Base-by-base conservation (phyloP, 331 rosid species). In the Erythrophleum ivorense region DNA sequence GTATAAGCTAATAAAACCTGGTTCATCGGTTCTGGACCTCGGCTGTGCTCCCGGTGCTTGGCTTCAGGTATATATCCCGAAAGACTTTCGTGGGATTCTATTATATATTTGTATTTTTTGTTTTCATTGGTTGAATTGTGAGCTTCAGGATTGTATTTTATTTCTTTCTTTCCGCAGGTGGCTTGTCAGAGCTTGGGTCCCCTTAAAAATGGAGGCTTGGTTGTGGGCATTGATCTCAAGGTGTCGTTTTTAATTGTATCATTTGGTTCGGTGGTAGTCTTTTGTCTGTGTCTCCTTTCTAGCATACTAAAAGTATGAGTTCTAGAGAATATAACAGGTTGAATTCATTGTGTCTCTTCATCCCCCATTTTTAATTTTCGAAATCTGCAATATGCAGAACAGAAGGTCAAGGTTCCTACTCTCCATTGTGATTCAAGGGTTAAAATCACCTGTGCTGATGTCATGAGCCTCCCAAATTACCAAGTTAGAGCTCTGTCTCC, bases 31-130 rank as follows among this genome's bases (percentile, higher is more conserved):
- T 83, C 90, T 93, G 8, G 99, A 93, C 88, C 96, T 96, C 34
- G 99, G 99, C 0, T 96, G 97, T 63, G 98, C 99, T 70, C 99
- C 98, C 50, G 99, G 97, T 53, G 92, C 95, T 58, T 96, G 98
- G 97, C 98, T 95, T 63, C 99, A 89, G 92, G 95, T 91, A 18
- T 38, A 5, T 8, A 12, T 62, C 58, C 3, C 5, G 21, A 36
- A 34, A 12, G 6, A 9, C 13, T 55, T 69, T 81, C 0, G 16
- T 29, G n/a, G 29, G 50, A 34, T 57, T 41, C 49, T 9, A 57
- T 36, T 2, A 24, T 40, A 7, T 50, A 24, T n/a, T 45, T 65
- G 62, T 57, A 57, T 0, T n/a, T 75, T 68, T 62, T 24, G 29
- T 29, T 46, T 50, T 63, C 0, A 31, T 48, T 31, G 31, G 46